These are phyloP conservation scores for Eutrema salsugineum DNA, from an alignment of 441 rosid genomes.

Conservation along the genomic window DNA sequence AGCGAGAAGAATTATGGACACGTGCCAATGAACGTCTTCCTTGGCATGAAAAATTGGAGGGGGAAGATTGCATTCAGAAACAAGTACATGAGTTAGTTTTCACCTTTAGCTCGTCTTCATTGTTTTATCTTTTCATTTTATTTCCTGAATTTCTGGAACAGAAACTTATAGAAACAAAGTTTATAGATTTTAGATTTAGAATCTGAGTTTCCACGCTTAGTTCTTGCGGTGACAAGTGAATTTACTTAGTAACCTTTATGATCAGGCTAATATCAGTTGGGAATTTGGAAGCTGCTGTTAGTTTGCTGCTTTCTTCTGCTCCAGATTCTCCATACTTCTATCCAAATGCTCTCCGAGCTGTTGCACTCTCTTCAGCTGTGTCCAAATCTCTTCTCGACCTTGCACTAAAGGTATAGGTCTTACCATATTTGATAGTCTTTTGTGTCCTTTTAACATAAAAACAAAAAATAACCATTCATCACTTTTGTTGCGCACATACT, in stretches of 20 bases:
- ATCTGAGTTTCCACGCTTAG: slow-evolving; percentile 1
- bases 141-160: background rate
- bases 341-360: slow-evolving; percentile 94
- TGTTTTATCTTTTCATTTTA: slow-evolving; percentile 7
- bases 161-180: background rate
- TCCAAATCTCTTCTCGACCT: slow-evolving; percentile 95
- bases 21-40: slow-evolving; percentile 88
- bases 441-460: background rate
- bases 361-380: slow-evolving; percentile 97
- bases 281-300: slow-evolving; percentile 95
- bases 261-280: slow-evolving; percentile 90
- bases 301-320: slow-evolving; percentile 84
- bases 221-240: slow-evolving; percentile 20
- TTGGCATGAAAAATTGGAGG: slow-evolving; percentile 97
- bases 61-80: slow-evolving; percentile 91
- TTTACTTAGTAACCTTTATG: slow-evolving; percentile 11
- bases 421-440: background rate
- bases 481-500: background rate
- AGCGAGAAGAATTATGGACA: slow-evolving; percentile 85
- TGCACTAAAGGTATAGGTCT: slow-evolving; percentile 68
- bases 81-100: slow-evolving; percentile 89
- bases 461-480: background rate
- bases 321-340: slow-evolving; percentile 95
- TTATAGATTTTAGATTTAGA: background rate
- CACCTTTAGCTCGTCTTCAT: slow-evolving; percentile 2